These are phyloP conservation scores for Backusella luteola DNA, from an alignment of 192 early-diverging fungal genomes.

Conservation along the genomic window DNA sequence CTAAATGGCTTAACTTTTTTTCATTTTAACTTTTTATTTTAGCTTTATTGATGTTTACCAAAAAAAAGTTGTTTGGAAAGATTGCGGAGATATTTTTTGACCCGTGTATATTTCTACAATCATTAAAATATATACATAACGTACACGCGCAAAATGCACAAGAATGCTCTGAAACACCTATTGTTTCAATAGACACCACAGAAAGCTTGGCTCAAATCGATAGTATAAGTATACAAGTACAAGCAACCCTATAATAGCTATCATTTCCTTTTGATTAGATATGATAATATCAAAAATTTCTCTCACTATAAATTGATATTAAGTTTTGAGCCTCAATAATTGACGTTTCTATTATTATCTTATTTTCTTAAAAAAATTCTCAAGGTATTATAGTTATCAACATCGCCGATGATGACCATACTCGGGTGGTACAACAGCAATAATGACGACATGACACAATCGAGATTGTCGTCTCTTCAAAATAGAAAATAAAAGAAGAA, in stretches of 20 bases:
- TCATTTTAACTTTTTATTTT: not conserved
- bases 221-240: not conserved
- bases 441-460: conserved; percentile 4
- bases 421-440: not conserved
- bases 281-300: no score
- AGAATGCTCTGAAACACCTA: not conserved
- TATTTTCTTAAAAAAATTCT: not conserved
- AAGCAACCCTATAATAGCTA: not conserved
- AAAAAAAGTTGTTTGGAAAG: not conserved
- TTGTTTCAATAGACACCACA: not conserved
- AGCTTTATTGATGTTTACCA: not conserved
- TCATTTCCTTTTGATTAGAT: not conserved
- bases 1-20: not conserved
- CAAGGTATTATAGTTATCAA: not conserved
- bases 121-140: not conserved
- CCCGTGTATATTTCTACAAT: not conserved
- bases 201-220: not conserved
- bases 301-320: no score
- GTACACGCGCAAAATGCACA: not conserved
- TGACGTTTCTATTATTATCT: no score
- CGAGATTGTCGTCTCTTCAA: not conserved
- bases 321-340: no score
- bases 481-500: not conserved
- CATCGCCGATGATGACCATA: not conserved
- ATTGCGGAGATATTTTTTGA: not conserved